phyloP scores from a whole-genome alignment of 169 alveolate species.

The Ichthyophthirius multifiliis region DNA sequence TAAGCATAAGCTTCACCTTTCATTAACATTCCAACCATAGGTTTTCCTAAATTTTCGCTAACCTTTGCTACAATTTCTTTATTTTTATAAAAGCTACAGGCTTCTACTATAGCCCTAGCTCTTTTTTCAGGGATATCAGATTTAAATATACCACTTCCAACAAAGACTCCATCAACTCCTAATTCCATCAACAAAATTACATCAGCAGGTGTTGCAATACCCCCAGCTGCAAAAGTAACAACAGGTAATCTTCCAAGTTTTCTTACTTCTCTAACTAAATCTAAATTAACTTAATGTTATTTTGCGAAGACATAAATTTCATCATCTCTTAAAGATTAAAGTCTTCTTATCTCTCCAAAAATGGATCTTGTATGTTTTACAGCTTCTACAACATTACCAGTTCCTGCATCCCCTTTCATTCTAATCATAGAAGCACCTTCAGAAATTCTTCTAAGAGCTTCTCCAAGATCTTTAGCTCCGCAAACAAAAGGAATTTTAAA shows the following conservation, averaged over 20 bases:
- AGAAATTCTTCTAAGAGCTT: constrained; percentile 73
- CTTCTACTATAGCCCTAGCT: constrained; percentile 69
- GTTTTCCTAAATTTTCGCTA: no score
- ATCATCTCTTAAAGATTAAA: constrained; percentile 42
- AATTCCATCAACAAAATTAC: constrained; percentile 68
- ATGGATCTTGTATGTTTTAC: constrained; percentile 74
- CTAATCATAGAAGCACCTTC: constrained; percentile 84
- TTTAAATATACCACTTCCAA: constrained; percentile 79
- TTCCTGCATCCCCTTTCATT: constrained; percentile 62
- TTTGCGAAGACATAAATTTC: constrained; percentile 61
- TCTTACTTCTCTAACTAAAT: constrained; percentile 44
- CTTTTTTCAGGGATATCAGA: constrained; percentile 65
- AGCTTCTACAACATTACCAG: constrained; percentile 67
- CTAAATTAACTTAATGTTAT: constrained; percentile 56
- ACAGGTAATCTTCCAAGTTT: constrained; percentile 68
- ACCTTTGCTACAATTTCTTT: no score
- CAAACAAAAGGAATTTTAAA: constrained; percentile 79
- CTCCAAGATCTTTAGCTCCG: constrained; percentile 79
- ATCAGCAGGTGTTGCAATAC: constrained; percentile 78
- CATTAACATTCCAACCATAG: no score
- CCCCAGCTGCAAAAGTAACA: constrained; percentile 82
- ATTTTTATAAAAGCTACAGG: no score
- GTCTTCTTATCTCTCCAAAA: constrained; percentile 42
- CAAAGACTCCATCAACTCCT: constrained; percentile 84
- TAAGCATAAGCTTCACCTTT: no score